Evolutionary conservation across 192 early-diverging fungal genomes (phyloP).

Genomic region (Entophlyctis helioformis): DNA sequence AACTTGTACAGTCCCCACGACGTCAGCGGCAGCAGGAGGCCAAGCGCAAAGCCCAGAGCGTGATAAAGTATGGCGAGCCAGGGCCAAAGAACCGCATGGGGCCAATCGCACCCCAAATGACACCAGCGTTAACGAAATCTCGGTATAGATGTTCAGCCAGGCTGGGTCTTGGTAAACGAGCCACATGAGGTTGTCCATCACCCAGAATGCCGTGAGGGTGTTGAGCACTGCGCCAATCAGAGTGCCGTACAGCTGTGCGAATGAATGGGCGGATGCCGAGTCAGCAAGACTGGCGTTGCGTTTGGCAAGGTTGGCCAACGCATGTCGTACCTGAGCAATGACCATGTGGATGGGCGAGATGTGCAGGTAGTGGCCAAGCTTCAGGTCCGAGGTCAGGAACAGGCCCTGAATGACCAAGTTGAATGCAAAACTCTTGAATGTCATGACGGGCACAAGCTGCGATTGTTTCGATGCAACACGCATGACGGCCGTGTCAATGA

Average conservation of each 20-base stretch:
- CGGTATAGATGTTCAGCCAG: neutral
- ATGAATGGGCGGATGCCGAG: too few relatives aligned
- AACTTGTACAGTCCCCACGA: constrained; percentile 24
- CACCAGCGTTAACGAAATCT: too few relatives aligned
- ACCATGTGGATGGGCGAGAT: constrained; percentile 52
- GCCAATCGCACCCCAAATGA: constrained; percentile 54
- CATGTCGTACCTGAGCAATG: constrained; percentile 14
- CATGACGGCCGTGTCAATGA: too few relatives aligned
- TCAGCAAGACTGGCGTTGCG: too few relatives aligned
- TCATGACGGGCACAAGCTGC: constrained; percentile 66
- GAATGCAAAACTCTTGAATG: constrained; percentile 77
- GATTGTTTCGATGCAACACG: too few relatives aligned
- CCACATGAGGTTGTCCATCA: constrained; percentile 11
- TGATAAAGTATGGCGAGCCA: constrained; percentile 8
- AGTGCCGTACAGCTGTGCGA: constrained; percentile 45
- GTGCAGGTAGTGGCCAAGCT: constrained; percentile 64
- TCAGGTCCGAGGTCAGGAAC: constrained; percentile 53
- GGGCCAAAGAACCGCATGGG: constrained; percentile 42
- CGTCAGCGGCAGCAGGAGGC: constrained; percentile 17
- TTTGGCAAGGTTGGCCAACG: too few relatives aligned
- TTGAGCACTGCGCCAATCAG: constrained; percentile 45
- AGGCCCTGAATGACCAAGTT: constrained; percentile 69
- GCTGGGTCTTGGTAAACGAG: neutral
- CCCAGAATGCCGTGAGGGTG: constrained; percentile 8
- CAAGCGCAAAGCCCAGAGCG: constrained; percentile 10